Conservation (phyloP, 1,284 basidiomycete genomes). For the Ceratobasidium theobromae region DNA sequence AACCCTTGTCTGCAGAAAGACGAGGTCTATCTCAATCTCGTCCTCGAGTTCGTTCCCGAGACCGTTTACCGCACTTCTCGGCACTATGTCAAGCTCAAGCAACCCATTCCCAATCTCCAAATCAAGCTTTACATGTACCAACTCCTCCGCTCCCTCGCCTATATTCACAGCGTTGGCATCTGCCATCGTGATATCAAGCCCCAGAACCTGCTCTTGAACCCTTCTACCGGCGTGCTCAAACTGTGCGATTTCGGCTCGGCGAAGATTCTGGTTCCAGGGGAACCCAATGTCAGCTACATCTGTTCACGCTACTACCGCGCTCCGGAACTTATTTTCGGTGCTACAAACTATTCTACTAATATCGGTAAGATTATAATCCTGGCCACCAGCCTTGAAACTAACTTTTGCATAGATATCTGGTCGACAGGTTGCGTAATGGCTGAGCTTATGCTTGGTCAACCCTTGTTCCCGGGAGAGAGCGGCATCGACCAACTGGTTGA, state of each 20-base stretch:
- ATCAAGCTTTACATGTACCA: conserved; percentile 99
- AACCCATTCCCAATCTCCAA: conserved; percentile 99
- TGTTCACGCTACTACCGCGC: conserved; percentile 99
- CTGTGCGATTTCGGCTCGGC: conserved; percentile 99
- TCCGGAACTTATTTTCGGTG: conserved; percentile 98
- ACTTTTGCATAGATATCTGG: conserved; percentile 75
- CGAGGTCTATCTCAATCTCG: conserved; percentile 99
- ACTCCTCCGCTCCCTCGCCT: conserved; percentile 93
- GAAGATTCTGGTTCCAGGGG: conserved; percentile 96
- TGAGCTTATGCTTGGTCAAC: conserved; percentile 98
- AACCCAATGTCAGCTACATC: conserved; percentile 99
- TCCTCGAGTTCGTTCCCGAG: conserved; percentile 98
- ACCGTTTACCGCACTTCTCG: conserved; percentile 98
- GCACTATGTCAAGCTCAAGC: conserved; percentile 99
- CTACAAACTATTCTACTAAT: conserved; percentile 99
- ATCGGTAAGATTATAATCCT: conserved; percentile 67
- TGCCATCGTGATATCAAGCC: conserved; percentile 99
- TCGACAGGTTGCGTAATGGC: conserved; percentile 99
- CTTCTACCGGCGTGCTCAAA: conserved; percentile 94
- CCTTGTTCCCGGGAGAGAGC: conserved; percentile 98
- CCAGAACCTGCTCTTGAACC: conserved; percentile 96
- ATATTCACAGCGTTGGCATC: conserved; percentile 97
- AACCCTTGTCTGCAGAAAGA: conserved; percentile 71
- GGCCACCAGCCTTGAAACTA: conserved; percentile 41
- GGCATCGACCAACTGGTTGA: conserved; percentile 99